phyloP scores from a whole-genome alignment of 106 monocot genomes.

The Narthecium ossifragum region DNA sequence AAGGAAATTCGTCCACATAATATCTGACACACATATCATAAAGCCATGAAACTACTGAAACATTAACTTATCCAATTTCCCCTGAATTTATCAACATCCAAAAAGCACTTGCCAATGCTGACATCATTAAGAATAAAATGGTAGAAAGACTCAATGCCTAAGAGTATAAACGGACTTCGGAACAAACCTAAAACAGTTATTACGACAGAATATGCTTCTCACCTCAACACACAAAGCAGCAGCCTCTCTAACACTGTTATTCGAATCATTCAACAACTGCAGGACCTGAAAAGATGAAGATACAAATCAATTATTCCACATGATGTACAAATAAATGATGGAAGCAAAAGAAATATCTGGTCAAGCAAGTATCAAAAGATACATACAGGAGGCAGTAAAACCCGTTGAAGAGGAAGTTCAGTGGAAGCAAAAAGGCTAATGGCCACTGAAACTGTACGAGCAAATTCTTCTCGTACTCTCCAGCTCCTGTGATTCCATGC shows the following conservation, averaged over 20 bases:
- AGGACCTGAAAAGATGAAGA: constrained; percentile 46
- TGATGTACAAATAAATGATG: too few species aligned
- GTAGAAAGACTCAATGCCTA: too few species aligned
- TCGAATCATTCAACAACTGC: constrained; percentile 80
- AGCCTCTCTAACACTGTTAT: constrained; percentile 88
- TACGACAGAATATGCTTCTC: constrained; percentile 8
- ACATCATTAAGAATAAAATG: too few species aligned
- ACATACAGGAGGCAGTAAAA: constrained; percentile 84
- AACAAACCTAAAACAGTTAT: too few species aligned
- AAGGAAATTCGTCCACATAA: too few species aligned
- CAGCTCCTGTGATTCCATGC: constrained; percentile 97
- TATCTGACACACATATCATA: too few species aligned
- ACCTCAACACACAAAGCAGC: constrained; percentile 89
- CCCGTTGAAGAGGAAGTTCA: constrained; percentile 81
- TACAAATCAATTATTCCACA: not conserved
- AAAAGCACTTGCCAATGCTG: too few species aligned
- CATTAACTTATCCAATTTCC: too few species aligned
- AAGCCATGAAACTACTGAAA: too few species aligned
- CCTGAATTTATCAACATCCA: too few species aligned
- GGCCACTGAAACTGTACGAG: constrained; percentile 73
- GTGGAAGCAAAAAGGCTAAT: constrained; percentile 93
- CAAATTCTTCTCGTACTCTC: constrained; percentile 95
- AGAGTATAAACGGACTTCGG: too few species aligned
- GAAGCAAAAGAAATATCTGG: constrained; percentile 1
- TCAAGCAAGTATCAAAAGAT: constrained; percentile 3